Percentiles rank a stretch among this genome's conserved stretches.
phyloP scores from a whole-genome alignment of 352 stramenopile species.

The Phytophthora multivora region DNA sequence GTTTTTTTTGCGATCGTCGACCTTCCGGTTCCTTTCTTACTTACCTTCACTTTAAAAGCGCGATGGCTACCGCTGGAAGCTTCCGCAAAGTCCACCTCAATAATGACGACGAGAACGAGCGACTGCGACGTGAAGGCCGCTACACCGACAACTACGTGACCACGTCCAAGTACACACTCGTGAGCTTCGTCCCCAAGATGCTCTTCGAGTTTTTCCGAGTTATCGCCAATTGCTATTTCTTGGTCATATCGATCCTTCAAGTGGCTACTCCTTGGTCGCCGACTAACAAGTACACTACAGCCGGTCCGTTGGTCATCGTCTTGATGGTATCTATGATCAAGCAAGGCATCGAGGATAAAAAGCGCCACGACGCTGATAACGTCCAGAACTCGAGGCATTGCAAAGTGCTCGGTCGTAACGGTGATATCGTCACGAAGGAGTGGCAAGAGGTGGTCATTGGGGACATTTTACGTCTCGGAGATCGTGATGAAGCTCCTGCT shows the following conservation, averaged over 20 bases:
- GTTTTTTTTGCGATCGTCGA: not conserved
- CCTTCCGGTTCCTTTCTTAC: not conserved
- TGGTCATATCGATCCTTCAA: constrained; percentile 94
- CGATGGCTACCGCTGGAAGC: constrained; percentile 24
- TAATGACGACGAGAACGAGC: constrained; percentile 67
- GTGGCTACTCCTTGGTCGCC: constrained; percentile 68
- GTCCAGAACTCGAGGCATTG: constrained; percentile 67
- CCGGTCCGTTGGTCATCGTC: constrained; percentile 70
- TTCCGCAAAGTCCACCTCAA: constrained; percentile 66
- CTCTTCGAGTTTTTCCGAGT: constrained; percentile 94
- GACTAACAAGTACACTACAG: constrained; percentile 82
- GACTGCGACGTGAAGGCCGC: constrained; percentile 37
- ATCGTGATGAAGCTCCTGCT: constrained; percentile 65
- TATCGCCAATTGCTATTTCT: constrained; percentile 96
- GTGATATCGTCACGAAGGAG: constrained; percentile 52
- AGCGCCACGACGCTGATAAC: constrained; percentile 71
- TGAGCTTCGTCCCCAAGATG: constrained; percentile 94
- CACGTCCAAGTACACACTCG: constrained; percentile 94
- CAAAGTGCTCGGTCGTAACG: constrained; percentile 40
- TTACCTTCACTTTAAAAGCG: not conserved
- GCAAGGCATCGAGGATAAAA: constrained; percentile 79
- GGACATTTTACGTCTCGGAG: constrained; percentile 54
- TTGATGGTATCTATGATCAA: constrained; percentile 83
- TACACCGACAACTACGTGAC: constrained; percentile 80
- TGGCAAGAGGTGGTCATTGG: constrained; percentile 85